These are phyloP conservation scores for Trypanosoma avium DNA, from an alignment of 208 protist genomes.

Conservation along the genomic window DNA sequence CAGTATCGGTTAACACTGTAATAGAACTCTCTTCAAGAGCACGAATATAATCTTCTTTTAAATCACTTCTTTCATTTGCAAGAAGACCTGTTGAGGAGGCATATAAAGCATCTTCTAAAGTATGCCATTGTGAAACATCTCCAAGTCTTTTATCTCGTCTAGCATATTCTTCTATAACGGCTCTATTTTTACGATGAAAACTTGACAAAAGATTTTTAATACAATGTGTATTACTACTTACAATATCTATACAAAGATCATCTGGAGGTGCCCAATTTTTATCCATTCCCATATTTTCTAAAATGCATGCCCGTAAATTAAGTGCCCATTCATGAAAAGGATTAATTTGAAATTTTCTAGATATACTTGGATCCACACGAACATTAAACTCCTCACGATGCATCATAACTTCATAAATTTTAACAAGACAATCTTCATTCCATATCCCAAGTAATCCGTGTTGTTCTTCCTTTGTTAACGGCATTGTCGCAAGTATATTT, in stretches of 20 bases:
- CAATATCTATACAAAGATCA: constrained; percentile 79
- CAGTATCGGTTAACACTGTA: constrained; percentile 75
- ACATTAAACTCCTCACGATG: constrained; percentile 91
- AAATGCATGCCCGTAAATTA: constrained; percentile 68
- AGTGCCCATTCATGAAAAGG: constrained; percentile 87
- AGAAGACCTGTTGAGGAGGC: constrained; percentile 49
- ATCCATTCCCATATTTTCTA: constrained; percentile 70
- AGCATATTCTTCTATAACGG: constrained; percentile 62
- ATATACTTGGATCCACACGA: constrained; percentile 78
- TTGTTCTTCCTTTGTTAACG: constrained; percentile 63
- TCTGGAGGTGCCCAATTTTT: constrained; percentile 48
- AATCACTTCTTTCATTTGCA: constrained; percentile 52
- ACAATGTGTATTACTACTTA: constrained; percentile 92
- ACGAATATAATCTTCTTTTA: constrained; percentile 69
- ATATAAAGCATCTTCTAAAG: constrained; percentile 79
- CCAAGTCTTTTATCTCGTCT: constrained; percentile 39
- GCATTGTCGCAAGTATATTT: constrained; percentile 57
- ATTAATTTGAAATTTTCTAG: constrained; percentile 79
- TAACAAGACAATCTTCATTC: constrained; percentile 54
- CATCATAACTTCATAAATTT: constrained; percentile 90
- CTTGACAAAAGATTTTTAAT: constrained; percentile 86
- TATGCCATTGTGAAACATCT: constrained; percentile 57
- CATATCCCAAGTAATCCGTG: constrained; percentile 68
- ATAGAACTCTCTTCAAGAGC: constrained; percentile 68
- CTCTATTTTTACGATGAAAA: constrained; percentile 75